phyloP scores from a whole-genome alignment of 2,329 filamentous ascomycete genomes.

The Xylaria sp. region DNA sequence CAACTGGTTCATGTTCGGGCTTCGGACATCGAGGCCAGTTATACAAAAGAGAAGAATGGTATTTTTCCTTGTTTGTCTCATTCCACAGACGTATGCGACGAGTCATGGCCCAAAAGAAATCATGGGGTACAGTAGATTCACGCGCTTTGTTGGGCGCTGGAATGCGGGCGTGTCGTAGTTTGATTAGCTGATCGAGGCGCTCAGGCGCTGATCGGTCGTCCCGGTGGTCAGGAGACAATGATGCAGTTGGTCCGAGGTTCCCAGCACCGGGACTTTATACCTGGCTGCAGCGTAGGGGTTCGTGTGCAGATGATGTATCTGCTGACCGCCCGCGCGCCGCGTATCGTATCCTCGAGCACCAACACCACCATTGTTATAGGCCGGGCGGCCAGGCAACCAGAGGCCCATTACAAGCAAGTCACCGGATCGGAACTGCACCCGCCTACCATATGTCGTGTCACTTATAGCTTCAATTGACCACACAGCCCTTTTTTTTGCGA shows the following conservation, averaged over 20 bases:
- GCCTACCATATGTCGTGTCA: constrained; percentile 32
- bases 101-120: constrained; percentile 24
- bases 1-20: constrained; percentile 13
- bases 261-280: neutral
- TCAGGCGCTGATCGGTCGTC: constrained; percentile 30
- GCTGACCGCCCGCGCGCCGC: constrained; percentile 19
- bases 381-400: constrained; percentile 20
- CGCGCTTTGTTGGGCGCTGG: constrained; percentile 8
- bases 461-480: constrained; percentile 23
- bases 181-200: constrained; percentile 35
- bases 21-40: constrained; percentile 6
- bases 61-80: constrained; percentile 17
- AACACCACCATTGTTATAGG: neutral
- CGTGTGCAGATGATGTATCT: constrained; percentile 21
- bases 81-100: constrained; percentile 15
- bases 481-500: constrained; percentile 13
- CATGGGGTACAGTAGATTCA: constrained; percentile 17
- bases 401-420: constrained; percentile 15
- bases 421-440: constrained; percentile 24
- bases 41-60: constrained; percentile 16
- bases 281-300: neutral
- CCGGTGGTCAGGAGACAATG: constrained; percentile 15
- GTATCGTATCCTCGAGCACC: neutral
- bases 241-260: constrained; percentile 5
- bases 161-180: constrained; percentile 36